Evolutionary conservation across 208 protist species (phyloP).

Genomic region (Herpetomonas muscarum): DNA sequence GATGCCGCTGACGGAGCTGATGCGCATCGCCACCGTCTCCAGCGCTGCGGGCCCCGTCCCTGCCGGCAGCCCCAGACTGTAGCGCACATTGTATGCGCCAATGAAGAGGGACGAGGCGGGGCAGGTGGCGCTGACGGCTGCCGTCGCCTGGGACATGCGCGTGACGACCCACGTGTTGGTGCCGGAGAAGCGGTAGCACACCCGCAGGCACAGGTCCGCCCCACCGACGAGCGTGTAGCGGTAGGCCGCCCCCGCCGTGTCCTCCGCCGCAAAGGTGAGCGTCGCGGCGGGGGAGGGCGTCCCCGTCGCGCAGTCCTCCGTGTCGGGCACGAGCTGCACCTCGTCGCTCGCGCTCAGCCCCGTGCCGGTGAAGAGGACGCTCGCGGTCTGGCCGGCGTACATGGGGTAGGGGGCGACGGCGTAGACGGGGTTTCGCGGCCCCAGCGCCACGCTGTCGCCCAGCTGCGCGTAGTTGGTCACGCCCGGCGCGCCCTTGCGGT

Average conservation of each 20-base stretch:
- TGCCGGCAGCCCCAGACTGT: constrained; percentile 23
- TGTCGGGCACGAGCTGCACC: constrained; percentile 39
- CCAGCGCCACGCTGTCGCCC: constrained; percentile 33
- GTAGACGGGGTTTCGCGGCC: constrained; percentile 72
- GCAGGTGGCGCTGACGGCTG: constrained; percentile 30
- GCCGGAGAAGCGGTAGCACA: constrained; percentile 65
- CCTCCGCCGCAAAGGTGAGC: constrained; percentile 30
- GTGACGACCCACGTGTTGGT: constrained; percentile 45
- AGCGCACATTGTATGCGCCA: constrained; percentile 51
- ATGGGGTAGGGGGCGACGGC: constrained; percentile 48
- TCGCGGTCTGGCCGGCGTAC: constrained; percentile 59
- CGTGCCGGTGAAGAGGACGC: constrained; percentile 51
- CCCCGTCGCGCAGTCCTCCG: constrained; percentile 21
- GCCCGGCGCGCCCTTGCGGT: constrained; percentile 34
- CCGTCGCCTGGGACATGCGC: constrained; percentile 5
- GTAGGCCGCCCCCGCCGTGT: constrained; percentile 37
- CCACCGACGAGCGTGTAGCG: constrained; percentile 57
- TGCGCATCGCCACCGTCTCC: constrained; percentile 49
- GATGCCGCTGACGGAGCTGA: constrained; percentile 31
- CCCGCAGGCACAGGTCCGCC: constrained; percentile 48
- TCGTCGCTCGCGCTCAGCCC: constrained; percentile 43
- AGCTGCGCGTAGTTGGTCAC: constrained; percentile 56
- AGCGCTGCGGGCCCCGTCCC: constrained; percentile 27
- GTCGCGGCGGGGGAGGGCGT: constrained; percentile 18
- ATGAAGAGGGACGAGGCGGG: constrained; percentile 55